Evolutionary conservation across 2,329 filamentous ascomycete species (phyloP).

Genomic region (Aschersonia sp.): DNA sequence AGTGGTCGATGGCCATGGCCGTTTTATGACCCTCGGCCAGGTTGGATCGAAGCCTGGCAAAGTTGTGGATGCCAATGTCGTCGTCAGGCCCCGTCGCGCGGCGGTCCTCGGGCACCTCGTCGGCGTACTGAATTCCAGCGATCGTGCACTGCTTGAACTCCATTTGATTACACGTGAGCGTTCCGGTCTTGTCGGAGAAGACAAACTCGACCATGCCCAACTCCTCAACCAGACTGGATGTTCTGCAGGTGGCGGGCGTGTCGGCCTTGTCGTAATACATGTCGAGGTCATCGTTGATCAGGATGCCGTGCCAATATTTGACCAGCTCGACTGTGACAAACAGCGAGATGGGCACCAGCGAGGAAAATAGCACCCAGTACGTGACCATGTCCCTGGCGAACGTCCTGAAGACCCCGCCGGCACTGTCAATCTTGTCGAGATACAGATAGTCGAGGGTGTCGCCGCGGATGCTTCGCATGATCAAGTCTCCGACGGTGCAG

Average conservation of each 20-base stretch:
- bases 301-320: conserved; percentile 94
- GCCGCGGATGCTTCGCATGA: conserved; percentile 52
- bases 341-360: conserved; percentile 89
- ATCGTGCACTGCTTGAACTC: conserved; percentile 95
- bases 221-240: conserved; percentile 92
- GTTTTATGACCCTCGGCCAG: conserved; percentile 37
- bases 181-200: conserved; percentile 96
- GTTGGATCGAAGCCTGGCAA: conserved; percentile 60
- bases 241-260: conserved; percentile 88
- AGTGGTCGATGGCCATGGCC: conserved; percentile 52
- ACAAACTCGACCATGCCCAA: conserved; percentile 97
- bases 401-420: conserved; percentile 46
- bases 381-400: conserved; percentile 94
- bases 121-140: conserved; percentile 83
- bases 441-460: conserved; percentile 57
- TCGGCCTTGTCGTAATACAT: conserved; percentile 96
- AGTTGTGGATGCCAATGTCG: conserved; percentile 71
- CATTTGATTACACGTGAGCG: conserved; percentile 97
- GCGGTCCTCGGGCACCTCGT: conserved; percentile 82
- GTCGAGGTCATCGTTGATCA: conserved; percentile 94
- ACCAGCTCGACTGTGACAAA: conserved; percentile 97
- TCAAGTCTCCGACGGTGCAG: conserved; percentile 80
- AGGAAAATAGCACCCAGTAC: conserved; percentile 96
- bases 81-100: conserved; percentile 70
- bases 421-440: conserved; percentile 44